Conservation (phyloP, 176 grass and related monocot species). For the Stipa capillata region DNA sequence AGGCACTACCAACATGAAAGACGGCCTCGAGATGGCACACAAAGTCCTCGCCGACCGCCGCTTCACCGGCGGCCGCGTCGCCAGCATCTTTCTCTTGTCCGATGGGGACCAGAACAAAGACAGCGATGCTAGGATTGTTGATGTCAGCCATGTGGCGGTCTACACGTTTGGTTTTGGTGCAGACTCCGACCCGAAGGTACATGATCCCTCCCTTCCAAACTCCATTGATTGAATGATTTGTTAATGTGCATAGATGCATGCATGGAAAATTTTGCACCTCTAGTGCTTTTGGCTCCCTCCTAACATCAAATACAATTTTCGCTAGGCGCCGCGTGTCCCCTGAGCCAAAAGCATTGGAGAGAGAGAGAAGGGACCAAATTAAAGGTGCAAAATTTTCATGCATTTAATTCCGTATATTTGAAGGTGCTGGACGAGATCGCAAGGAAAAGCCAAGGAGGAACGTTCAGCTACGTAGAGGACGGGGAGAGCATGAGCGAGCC, state of each 20-base stretch:
- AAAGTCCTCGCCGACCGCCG: not conserved
- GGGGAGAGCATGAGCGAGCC: not conserved
- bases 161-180: constrained; percentile 46
- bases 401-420: not conserved
- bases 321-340: no score
- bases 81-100: constrained; percentile 23
- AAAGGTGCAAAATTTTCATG: no score
- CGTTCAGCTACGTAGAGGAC: constrained; percentile 6
- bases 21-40: not conserved
- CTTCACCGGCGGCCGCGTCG: not conserved
- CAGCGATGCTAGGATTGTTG: not conserved
- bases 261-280: no score
- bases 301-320: no score
- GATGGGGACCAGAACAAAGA: not conserved
- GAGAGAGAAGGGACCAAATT: no score
- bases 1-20: not conserved
- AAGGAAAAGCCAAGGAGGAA: constrained; percentile 16
- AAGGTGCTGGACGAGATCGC: constrained; percentile 20
- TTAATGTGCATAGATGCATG: no score
- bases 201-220: no score
- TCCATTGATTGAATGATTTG: no score
- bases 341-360: no score
- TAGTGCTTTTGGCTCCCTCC: no score
- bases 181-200: not conserved
- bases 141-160: not conserved